These are phyloP conservation scores for Moesziomyces aphidis DNA, from an alignment of 1,284 basidiomycete species.

Conservation along the genomic window DNA sequence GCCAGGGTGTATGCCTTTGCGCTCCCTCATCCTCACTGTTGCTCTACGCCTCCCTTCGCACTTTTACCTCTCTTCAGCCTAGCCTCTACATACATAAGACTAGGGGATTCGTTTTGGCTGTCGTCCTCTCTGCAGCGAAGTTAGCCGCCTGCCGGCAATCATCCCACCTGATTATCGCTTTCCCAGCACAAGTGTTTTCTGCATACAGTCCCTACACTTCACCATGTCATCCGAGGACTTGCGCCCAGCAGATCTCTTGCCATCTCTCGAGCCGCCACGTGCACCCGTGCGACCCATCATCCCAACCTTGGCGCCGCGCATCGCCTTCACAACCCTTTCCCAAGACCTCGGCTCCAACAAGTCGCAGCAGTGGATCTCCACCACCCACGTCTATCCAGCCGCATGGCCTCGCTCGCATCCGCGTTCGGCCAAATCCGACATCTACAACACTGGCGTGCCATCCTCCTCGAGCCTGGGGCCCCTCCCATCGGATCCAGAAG, in stretches of 20 bases:
- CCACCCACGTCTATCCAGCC: conserved; percentile 80
- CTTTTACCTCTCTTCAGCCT: too few species aligned
- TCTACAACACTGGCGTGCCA: conserved; percentile 29
- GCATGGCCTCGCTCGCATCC: conserved; percentile 74
- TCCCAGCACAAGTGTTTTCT: background rate
- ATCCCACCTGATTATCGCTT: too few species aligned
- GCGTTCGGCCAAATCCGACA: conserved; percentile 39
- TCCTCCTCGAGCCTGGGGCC: conserved; percentile 22
- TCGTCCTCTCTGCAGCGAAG: too few species aligned
- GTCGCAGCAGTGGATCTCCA: conserved; percentile 69
- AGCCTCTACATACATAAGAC: too few species aligned
- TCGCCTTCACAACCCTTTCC: conserved; percentile 40
- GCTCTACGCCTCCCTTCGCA: background rate
- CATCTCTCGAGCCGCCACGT: conserved; percentile 26
- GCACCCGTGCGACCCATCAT: conserved; percentile 11
- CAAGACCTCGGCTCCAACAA: conserved; percentile 30
- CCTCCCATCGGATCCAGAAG: conserved; percentile 26
- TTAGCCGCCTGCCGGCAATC: too few species aligned
- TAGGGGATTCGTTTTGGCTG: too few species aligned
- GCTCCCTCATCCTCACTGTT: background rate
- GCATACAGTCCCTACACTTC: background rate
- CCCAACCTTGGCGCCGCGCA: conserved; percentile 16
- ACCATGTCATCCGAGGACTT: conserved; percentile 24
- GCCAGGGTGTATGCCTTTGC: background rate
- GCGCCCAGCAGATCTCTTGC: conserved; percentile 30